Conservation (phyloP, 306 rosid species). For the Cicer bijugum region DNA sequence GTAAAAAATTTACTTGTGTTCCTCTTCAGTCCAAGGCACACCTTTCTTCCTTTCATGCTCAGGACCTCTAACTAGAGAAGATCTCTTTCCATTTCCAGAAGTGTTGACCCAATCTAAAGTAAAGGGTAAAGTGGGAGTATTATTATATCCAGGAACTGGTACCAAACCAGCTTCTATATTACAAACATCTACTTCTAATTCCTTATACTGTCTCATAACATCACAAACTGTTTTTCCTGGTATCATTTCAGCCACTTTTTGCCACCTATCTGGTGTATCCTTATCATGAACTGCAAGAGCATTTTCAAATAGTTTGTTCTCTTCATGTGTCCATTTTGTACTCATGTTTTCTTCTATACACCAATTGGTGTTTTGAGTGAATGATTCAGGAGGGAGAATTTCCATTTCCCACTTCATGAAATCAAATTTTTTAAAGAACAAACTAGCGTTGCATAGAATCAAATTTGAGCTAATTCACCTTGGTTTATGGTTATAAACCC, state of each 20-base stretch:
- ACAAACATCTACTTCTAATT: slow-evolving; percentile 74
- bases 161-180: slow-evolving; percentile 85
- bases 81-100: slow-evolving; percentile 64
- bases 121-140: slow-evolving; percentile 54
- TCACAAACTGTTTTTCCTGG: slow-evolving; percentile 81
- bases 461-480: not conserved
- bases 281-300: slow-evolving; percentile 82
- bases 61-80: slow-evolving; percentile 52
- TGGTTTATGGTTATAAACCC: not conserved
- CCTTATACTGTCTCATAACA: slow-evolving; percentile 71
- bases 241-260: slow-evolving; percentile 76
- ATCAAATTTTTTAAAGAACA: slow-evolving; percentile 28
- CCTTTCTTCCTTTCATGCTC: slow-evolving; percentile 94
- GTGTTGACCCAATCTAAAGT: slow-evolving; percentile 75
- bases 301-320: slow-evolving; percentile 89
- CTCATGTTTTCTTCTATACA: slow-evolving; percentile 50
- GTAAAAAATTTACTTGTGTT: slow-evolving; percentile 69
- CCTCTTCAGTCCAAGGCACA: slow-evolving; percentile 96
- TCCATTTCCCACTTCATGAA: slow-evolving; percentile 75
- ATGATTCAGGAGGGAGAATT: slow-evolving; percentile 61
- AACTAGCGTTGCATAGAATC: slow-evolving; percentile 41
- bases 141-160: slow-evolving; percentile 74
- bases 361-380: slow-evolving; percentile 57
- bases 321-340: slow-evolving; percentile 71
- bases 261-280: slow-evolving; percentile 88